phyloP scores from a whole-genome alignment of 805 yeast species.

The Candida mattraensis region DNA sequence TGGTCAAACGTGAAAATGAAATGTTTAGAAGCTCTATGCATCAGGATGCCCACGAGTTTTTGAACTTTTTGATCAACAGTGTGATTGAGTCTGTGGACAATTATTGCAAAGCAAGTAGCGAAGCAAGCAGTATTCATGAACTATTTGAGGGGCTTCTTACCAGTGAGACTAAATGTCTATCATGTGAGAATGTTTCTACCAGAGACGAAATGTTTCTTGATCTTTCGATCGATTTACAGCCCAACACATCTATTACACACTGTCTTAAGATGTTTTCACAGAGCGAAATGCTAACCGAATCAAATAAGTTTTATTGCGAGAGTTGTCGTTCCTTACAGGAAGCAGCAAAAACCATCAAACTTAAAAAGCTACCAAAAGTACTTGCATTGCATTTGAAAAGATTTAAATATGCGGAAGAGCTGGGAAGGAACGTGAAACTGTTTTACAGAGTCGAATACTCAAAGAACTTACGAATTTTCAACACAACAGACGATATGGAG shows the following conservation, averaged over 20 bases:
- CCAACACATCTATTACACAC: slow-evolving; percentile 70
- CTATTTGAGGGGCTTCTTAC: slow-evolving; percentile 84
- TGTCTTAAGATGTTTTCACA: slow-evolving; percentile 81
- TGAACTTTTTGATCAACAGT: slow-evolving; percentile 78
- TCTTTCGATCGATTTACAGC: slow-evolving; percentile 79
- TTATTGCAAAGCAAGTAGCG: slow-evolving; percentile 20
- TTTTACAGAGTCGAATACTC: slow-evolving; percentile 87
- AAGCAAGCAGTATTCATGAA: slow-evolving; percentile 44
- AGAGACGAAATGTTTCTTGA: slow-evolving; percentile 88
- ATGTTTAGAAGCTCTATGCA: slow-evolving; percentile 91
- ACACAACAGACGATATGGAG: slow-evolving; percentile 58
- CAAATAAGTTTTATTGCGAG: slow-evolving; percentile 92
- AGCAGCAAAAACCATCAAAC: slow-evolving; percentile 85
- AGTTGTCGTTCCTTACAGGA: slow-evolving; percentile 88
- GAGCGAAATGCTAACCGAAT: slow-evolving; percentile 79
- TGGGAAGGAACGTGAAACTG: slow-evolving; percentile 78
- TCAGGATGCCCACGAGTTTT: slow-evolving; percentile 97
- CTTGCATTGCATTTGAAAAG: slow-evolving; percentile 85
- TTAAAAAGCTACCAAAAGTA: slow-evolving; percentile 73
- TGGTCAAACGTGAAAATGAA: slow-evolving; percentile 77
- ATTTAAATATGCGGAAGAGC: slow-evolving; percentile 84
- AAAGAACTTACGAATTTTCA: slow-evolving; percentile 62
- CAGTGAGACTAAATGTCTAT: slow-evolving; percentile 84
- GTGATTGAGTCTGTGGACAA: slow-evolving; percentile 53
- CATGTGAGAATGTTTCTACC: slow-evolving; percentile 80